Evolutionary conservation across 1,139 yeast species (phyloP), one percentile per base, ranked within the genome.

Genomic region (Hemisphaericaspora xylofermentans): DNA sequence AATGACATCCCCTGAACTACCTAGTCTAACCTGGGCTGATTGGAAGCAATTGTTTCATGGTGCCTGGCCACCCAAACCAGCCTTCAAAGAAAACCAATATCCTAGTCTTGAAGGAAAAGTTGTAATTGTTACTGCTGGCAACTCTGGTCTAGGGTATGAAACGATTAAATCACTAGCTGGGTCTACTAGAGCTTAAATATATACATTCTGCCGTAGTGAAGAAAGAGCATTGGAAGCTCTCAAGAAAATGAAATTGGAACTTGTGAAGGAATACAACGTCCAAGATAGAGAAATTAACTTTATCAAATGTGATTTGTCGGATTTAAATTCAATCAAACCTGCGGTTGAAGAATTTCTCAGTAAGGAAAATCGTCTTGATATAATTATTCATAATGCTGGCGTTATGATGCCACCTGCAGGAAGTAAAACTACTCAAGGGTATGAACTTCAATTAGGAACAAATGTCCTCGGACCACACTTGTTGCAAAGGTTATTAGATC

Each of bases 401-500:
- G 65, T 77, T 14, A 74, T 71, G 72, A 55, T 60, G 14, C 71
- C 76, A 1, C 66, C 68, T 9, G 52, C 53, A n/a, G 64, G 64
- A 10, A 48, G 66, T 1, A 45, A 39, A 24, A 41, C 52, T 2
- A 36, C 22, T 6, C 52, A 50, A 31, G 49, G 48, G 1, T 46
- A 36, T 29, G 51, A 47, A 31, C 39, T 47, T 13, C 50, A 46
- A 38, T 41, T 75, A 40, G 81, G 79, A 9, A 66, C 74, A 16
- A 78, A 79, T 50, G 74, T 60, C 5, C 47, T 78, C 37, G 82
- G 76, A 2, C 78, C 74, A 15, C 77, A 71, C 42, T 55, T 77
- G 35, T 54, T 79, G 16, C 75, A 76, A 46, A 63, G 65, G 43
- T 59, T 66, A 27, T 55, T 79, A 27, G 74, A 72, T 40, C 76